phyloP scores from a whole-genome alignment of 805 yeast species.

The Starmerella apicola region DNA sequence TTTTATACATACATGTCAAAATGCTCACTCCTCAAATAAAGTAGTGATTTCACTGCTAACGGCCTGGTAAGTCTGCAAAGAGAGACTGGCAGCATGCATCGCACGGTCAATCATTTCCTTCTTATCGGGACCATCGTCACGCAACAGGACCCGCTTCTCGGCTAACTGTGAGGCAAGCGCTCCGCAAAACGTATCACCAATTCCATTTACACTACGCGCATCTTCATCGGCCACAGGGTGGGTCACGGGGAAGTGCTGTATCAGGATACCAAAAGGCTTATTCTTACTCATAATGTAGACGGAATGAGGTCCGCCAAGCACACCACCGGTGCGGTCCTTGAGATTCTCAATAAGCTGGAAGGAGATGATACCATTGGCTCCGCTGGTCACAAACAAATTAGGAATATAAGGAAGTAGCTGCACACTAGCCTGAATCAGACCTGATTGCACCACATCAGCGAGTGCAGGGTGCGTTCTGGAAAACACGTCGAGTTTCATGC shows the following conservation, averaged over 20 bases:
- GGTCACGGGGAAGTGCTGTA: slow-evolving; percentile 46
- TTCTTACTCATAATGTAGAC: slow-evolving; percentile 18
- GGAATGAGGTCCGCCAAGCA: slow-evolving; percentile 18
- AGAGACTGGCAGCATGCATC: slow-evolving; percentile 29
- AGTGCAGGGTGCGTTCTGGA: slow-evolving; percentile 21
- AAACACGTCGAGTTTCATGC: slow-evolving; percentile 21
- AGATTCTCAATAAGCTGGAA: slow-evolving; percentile 29
- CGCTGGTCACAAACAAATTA: slow-evolving; percentile 53
- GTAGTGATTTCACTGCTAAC: slow-evolving; percentile 22
- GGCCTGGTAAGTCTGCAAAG: slow-evolving; percentile 25
- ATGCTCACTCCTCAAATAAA: slow-evolving; percentile 1
- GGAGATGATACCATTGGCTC: slow-evolving; percentile 46
- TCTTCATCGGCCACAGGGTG: slow-evolving; percentile 29
- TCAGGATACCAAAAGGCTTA: slow-evolving; percentile 37
- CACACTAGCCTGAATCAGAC: slow-evolving; percentile 49
- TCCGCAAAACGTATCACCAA: slow-evolving; percentile 76
- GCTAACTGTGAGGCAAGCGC: slow-evolving; percentile 38
- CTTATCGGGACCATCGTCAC: slow-evolving; percentile 25
- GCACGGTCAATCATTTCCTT: slow-evolving; percentile 25
- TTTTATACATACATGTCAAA: not conserved
- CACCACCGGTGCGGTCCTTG: slow-evolving; percentile 21
- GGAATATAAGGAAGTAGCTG: slow-evolving; percentile 67
- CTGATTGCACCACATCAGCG: slow-evolving; percentile 25
- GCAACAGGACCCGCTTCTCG: slow-evolving; percentile 23
- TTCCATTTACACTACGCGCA: slow-evolving; percentile 67